Conservation (phyloP, 1,284 basidiomycete genomes). For the Uromyces viciae-fabae region DNA sequence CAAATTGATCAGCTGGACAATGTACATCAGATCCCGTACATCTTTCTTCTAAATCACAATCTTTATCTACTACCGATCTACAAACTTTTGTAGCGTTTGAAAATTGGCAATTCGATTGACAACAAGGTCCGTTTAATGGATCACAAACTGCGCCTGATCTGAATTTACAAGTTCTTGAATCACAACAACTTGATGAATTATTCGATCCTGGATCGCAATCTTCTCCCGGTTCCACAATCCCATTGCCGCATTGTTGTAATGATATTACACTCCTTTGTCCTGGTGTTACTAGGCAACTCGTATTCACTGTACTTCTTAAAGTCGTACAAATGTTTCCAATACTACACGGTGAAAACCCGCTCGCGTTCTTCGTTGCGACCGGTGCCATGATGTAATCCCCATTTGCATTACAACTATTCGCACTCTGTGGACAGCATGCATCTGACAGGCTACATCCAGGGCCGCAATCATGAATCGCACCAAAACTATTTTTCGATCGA, state of each 20-base stretch:
- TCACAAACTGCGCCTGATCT: conserved; percentile 70
- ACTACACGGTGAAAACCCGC: conserved; percentile 71
- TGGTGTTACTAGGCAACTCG: conserved; percentile 51
- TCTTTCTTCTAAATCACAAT: conserved; percentile 72
- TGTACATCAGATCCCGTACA: conserved; percentile 71
- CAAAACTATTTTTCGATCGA: background rate
- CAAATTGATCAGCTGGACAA: conserved; percentile 69
- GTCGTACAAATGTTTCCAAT: conserved; percentile 74
- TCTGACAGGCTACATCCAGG: conserved; percentile 63
- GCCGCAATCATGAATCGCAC: conserved; percentile 66
- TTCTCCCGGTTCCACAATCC: conserved; percentile 69
- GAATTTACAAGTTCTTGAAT: conserved; percentile 74
- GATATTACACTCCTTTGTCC: conserved; percentile 57
- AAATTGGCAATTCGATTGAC: conserved; percentile 68
- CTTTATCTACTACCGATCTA: conserved; percentile 65
- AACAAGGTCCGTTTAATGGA: conserved; percentile 72
- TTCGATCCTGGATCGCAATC: conserved; percentile 78
- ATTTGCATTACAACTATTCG: conserved; percentile 65
- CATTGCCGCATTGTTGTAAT: conserved; percentile 73
- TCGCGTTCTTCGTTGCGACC: conserved; percentile 66
- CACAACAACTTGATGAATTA: conserved; percentile 67
- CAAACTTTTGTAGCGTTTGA: conserved; percentile 66
- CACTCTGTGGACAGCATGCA: conserved; percentile 69
- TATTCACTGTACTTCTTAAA: conserved; percentile 54
- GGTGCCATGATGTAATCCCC: conserved; percentile 56